Conservation (phyloP, 2,329 filamentous ascomycete genomes). For the Diaporthe citrichinensis region DNA sequence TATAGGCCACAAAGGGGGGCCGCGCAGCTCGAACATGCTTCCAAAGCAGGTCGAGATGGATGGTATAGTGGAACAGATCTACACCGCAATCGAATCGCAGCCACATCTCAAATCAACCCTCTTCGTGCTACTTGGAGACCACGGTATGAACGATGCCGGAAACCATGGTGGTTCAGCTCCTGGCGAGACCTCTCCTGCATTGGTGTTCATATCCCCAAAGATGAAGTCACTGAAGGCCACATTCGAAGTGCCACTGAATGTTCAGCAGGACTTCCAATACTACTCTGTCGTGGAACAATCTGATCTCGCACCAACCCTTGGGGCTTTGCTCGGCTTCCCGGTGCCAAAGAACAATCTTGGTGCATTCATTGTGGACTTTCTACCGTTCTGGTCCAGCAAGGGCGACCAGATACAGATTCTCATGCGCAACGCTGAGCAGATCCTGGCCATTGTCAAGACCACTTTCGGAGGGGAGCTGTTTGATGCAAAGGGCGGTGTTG, state of each 20-base stretch:
- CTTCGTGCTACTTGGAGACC: conserved; percentile 90
- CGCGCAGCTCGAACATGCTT: conserved; percentile 88
- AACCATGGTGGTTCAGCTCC: conserved; percentile 96
- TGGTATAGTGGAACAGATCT: conserved; percentile 81
- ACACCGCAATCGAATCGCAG: conserved; percentile 78
- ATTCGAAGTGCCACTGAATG: conserved; percentile 67
- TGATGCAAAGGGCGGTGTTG: conserved; percentile 46
- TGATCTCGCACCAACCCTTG: conserved; percentile 91
- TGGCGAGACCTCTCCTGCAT: conserved; percentile 92
- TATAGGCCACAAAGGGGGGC: conserved; percentile 96
- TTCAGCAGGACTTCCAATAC: conserved; percentile 82
- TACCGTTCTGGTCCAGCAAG: conserved; percentile 79
- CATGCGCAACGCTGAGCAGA: conserved; percentile 83
- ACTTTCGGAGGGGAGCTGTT: conserved; percentile 72
- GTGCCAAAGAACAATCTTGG: conserved; percentile 92
- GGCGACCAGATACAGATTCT: conserved; percentile 77
- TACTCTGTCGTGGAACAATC: conserved; percentile 92
- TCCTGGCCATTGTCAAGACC: conserved; percentile 81
- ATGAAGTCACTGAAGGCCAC: conserved; percentile 69
- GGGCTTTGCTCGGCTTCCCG: conserved; percentile 88
- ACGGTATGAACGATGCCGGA: conserved; percentile 99
- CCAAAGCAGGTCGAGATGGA: conserved; percentile 98
- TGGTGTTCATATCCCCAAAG: conserved; percentile 92
- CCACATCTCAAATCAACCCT: conserved; percentile 83
- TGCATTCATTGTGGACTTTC: conserved; percentile 83